Base-by-base conservation (phyloP, 331 rosid species). In the Rhamnella rubrinervis region DNA sequence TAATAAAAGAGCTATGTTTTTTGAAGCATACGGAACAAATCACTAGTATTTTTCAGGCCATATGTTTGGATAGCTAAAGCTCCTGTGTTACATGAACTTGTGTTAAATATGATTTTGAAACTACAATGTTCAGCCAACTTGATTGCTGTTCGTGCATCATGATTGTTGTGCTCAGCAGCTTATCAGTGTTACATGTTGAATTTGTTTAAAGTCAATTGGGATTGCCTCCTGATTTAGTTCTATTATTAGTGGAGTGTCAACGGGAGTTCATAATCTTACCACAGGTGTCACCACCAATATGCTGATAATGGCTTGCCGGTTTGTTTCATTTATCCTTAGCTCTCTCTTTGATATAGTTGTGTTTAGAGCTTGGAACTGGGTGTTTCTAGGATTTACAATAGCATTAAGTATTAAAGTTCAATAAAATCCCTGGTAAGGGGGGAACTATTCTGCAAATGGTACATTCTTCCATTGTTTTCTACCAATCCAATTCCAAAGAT, bases 351-450 rank as follows among this genome's bases (percentile, higher is more conserved):
- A 39, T 59, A 68, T 78, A 75, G 74, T 75, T 76, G 71, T 75
- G 66, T 73, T 35, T 71, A 74, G 81, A 75, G 74, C 73, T 61
- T 71, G 84, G 81, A 80, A 67, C 23, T 40, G 77, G 85, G 72
- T 72, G 55, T 68, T 72, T 65, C 71, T 70, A 81, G 95, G 81
- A 55, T 60, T 68, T 81, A 20, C 74, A 59, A 74, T 79, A 80
- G 75, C 62, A 31, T 31, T 55, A 21, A 68, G 59, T 57, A 72
- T 66, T 79, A 75, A 75, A 73, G 55, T 75, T 71, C 57, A 69
- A 55, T 57, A 47, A 78, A 75, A 82, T 81, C 86, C 91, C 67
- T 84, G 96, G 97, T 89, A 87, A 91, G 83, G 82, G 75, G 79
- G 78, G 78, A 83, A 61, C 74, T 39, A 65, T 78, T 84, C 57